These are phyloP conservation scores for Mycena polygramma DNA, from an alignment of 768 basidiomycete genomes.

Conservation along the genomic window DNA sequence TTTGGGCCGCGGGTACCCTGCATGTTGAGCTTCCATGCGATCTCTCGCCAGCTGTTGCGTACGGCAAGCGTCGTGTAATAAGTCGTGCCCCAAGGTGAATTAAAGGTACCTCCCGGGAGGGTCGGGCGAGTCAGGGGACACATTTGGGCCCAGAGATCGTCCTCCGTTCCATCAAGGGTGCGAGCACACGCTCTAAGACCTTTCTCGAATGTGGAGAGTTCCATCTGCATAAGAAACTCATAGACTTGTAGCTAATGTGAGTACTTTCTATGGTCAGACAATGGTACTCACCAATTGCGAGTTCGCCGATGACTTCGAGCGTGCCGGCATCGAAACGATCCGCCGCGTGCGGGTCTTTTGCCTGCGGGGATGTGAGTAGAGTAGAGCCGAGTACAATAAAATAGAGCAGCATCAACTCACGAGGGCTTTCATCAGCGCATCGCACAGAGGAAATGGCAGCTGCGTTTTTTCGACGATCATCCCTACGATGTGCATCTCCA, in stretches of 20 bases:
- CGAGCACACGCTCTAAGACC: background rate
- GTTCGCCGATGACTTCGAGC: slow-evolving; percentile 2
- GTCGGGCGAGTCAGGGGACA: background rate
- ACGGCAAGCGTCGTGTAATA: background rate
- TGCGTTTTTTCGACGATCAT: background rate
- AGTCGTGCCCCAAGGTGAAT: background rate
- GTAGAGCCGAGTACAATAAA: background rate
- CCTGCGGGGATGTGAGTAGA: background rate
- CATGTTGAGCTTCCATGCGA: slow-evolving; percentile 9
- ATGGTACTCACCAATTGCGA: background rate
- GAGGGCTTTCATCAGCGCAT: background rate
- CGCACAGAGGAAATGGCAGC: slow-evolving; percentile 1
- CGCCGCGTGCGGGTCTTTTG: slow-evolving; percentile 5
- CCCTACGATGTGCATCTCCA: background rate
- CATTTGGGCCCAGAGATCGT: slow-evolving; percentile 5
- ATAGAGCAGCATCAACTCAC: background rate
- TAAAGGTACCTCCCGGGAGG: background rate
- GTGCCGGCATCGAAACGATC: slow-evolving; percentile 10
- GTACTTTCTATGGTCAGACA: background rate
- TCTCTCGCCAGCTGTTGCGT: background rate
- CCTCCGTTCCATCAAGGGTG: background rate
- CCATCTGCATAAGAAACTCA: slow-evolving; percentile 13
- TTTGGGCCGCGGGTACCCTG: slow-evolving; percentile 3
- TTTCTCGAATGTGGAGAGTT: slow-evolving; percentile 4
- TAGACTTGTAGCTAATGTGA: background rate